Evolutionary conservation across 2,329 filamentous ascomycete species (phyloP), one percentile per base, ranked within the genome.

Genomic region (Sporothrix pseudoabietina): DNA sequence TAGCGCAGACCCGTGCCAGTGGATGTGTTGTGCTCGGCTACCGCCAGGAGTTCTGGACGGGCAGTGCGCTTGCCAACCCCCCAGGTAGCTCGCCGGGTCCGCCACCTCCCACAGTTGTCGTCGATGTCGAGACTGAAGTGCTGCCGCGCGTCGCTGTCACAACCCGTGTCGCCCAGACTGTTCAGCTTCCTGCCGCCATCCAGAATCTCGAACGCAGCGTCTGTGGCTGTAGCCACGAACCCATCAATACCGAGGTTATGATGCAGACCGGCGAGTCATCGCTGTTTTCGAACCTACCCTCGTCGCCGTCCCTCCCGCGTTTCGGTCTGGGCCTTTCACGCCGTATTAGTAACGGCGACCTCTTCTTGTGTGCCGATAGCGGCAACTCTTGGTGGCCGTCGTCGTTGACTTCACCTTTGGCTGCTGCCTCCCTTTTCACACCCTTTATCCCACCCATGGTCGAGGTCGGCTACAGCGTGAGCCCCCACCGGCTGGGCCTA

Each of bases 391-490:
- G 83, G 82, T 75, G 73, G 10, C 69, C 63, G 41, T 52, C 19
- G 9, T 54, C 66, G 4, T 63, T 49, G 19, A 44, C 72, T 10
- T 26, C 59, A 0, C 65, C 71, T 7, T 32, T 66, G 39, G 41
- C 65, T 12, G n/a, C 52, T 19, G 22, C 72, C 8, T 35, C 71
- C 14, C 22, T 76, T 39, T 69, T 78, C 32, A 73, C 74, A n/a
- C 73, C 75, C 19, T 39, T 66, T 9, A 47, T 76, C n/a, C 66
- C 81, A 0, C 83, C 84, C 0, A 84, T 79, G 63, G 52, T 85
- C 16, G 84, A 86, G 74, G 39, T 84, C 0, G 83, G 84, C 1
- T 85, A 83, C 75, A 80, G 79, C n/a, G 75, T 78, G 35, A 75
- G 79, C 55, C 74, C 77, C 1, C 72, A 79, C 74, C 78, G 81